These are phyloP conservation scores for Claviceps pazoutovae DNA, from an alignment of 2,329 filamentous ascomycete genomes.

Conservation along the genomic window DNA sequence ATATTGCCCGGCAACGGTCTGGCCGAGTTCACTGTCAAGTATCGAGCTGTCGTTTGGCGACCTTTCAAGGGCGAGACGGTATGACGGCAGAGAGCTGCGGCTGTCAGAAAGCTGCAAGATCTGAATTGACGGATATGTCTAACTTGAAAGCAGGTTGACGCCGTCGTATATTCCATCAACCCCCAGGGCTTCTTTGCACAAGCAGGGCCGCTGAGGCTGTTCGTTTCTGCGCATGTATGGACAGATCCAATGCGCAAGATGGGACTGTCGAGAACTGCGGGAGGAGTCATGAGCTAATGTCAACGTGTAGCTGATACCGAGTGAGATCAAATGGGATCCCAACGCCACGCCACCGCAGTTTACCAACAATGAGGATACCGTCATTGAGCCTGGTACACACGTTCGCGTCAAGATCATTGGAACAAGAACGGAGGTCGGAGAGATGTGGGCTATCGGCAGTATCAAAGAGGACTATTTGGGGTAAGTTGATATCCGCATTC, in stretches of 20 bases:
- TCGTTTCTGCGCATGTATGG: conserved; percentile 70
- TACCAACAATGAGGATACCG: conserved; percentile 85
- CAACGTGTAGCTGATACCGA: conserved; percentile 61
- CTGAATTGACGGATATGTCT: conserved; percentile 13
- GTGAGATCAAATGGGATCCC: conserved; percentile 84
- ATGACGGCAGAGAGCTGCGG: conserved; percentile 23
- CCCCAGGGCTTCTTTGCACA: conserved; percentile 82
- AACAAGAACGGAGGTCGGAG: conserved; percentile 80
- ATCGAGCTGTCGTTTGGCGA: conserved; percentile 92
- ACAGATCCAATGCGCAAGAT: conserved; percentile 7
- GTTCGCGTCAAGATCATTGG: conserved; percentile 91
- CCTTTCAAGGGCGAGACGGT: conserved; percentile 98
- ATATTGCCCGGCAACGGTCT: conserved; percentile 84
- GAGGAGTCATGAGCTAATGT: not conserved
- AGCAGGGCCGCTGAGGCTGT: conserved; percentile 63
- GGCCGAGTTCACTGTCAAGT: conserved; percentile 88
- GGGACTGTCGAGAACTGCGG: not conserved
- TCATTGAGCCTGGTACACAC: conserved; percentile 87
- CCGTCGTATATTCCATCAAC: conserved; percentile 82
- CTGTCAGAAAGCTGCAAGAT: not conserved
- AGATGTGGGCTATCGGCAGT: conserved; percentile 93
- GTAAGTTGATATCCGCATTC: conserved; percentile 24
- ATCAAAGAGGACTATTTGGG: conserved; percentile 76
- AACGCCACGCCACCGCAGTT: conserved; percentile 95
- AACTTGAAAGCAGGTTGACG: conserved; percentile 59